phyloP scores from a whole-genome alignment of 495 filamentous ascomycete species.

The Thozetella sp. region DNA sequence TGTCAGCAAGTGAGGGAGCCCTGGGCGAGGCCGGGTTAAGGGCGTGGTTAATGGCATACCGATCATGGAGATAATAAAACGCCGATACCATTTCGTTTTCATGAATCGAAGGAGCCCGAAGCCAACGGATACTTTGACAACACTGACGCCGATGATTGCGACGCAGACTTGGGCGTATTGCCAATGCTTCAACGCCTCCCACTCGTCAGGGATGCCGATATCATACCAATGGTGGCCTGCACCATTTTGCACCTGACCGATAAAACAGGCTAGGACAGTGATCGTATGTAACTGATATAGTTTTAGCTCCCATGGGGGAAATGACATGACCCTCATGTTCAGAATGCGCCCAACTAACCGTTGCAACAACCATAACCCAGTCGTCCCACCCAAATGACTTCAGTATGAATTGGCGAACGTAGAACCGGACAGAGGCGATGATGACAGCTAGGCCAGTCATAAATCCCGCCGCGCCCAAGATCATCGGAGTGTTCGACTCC shows the following conservation, averaged over 20 bases:
- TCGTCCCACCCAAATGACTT: not conserved
- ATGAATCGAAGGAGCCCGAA: not conserved
- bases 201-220: not conserved
- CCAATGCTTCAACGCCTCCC: not conserved
- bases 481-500: not conserved
- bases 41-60: not conserved
- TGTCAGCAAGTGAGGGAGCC: not conserved
- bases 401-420: not conserved
- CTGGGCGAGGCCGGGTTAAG: not conserved
- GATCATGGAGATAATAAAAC: not conserved
- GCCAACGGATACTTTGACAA: constrained; percentile 1
- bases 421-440: not conserved
- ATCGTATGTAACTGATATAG: not conserved
- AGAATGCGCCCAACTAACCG: not conserved
- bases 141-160: not conserved
- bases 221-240: not conserved
- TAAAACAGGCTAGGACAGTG: not conserved
- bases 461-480: not conserved
- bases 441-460: not conserved
- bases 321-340: not conserved
- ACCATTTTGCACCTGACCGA: not conserved
- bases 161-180: constrained; percentile 2
- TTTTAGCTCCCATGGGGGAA: not conserved
- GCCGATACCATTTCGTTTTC: constrained; percentile 1
- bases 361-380: not conserved